Evolutionary conservation across 306 rosid species (phyloP).

Genomic region (Canavalia gladiata): DNA sequence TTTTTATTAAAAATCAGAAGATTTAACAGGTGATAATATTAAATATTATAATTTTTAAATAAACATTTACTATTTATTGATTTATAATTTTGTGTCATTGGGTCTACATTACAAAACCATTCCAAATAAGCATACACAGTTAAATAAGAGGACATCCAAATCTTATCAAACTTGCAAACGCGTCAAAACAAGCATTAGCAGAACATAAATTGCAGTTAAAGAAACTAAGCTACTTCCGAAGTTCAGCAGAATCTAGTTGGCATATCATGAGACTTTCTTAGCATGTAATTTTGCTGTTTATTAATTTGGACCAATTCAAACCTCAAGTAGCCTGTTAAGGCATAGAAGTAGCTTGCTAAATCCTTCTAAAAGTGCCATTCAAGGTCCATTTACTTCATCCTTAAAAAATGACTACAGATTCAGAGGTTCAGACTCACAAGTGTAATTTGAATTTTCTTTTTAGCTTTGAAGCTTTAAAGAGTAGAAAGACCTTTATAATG

Average conservation of each 20-base stretch:
- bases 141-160: not conserved
- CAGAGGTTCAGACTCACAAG: not conserved
- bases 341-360: conserved; percentile 15
- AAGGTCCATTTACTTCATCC: conserved; percentile 24
- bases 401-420: not conserved
- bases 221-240: conserved; percentile 9
- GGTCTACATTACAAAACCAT: not conserved
- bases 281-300: not conserved
- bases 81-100: no score
- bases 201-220: not conserved
- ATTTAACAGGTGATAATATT: no score
- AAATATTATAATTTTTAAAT: no score
- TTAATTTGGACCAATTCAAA: not conserved
- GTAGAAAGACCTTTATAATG: not conserved
- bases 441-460: conserved; percentile 20
- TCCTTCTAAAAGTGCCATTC: conserved; percentile 6
- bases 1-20: no score
- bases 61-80: no score
- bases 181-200: not conserved
- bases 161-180: not conserved
- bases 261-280: not conserved
- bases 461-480: not conserved
- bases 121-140: not conserved
- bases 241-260: not conserved
- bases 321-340: not conserved